Percentiles rank a stretch among this genome's conserved stretches.
phyloP scores from a whole-genome alignment of 2,329 filamentous ascomycete species.

The Clonostachys solani region DNA sequence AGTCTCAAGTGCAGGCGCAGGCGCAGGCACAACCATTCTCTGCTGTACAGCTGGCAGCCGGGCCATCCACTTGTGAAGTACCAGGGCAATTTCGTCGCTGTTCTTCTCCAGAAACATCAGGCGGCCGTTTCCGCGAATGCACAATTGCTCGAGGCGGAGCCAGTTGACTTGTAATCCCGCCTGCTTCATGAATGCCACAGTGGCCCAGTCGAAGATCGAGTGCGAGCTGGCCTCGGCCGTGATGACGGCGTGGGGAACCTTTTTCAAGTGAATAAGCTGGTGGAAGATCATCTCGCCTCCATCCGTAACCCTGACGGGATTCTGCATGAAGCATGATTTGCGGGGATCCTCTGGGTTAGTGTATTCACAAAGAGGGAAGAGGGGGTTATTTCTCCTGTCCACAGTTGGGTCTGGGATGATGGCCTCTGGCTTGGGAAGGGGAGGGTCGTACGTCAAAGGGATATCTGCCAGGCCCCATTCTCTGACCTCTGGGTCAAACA shows the following conservation, averaged over 20 bases:
- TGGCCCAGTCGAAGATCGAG: constrained; percentile 49
- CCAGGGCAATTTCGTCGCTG: constrained; percentile 33
- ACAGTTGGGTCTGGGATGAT: background rate
- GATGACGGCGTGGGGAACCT: constrained; percentile 42
- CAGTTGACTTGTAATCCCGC: constrained; percentile 39
- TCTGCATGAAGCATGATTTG: background rate
- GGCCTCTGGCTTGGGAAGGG: constrained; percentile 2
- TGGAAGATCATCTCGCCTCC: constrained; percentile 11
- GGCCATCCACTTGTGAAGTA: constrained; percentile 24
- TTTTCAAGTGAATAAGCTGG: constrained; percentile 40
- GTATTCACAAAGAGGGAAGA: background rate
- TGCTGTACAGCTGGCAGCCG: background rate
- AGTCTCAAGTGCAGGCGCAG: too few species aligned
- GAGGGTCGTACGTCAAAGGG: constrained; percentile 41
- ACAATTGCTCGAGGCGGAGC: constrained; percentile 34
- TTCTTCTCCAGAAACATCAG: constrained; percentile 51
- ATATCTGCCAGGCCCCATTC: constrained; percentile 42
- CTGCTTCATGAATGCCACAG: constrained; percentile 44
- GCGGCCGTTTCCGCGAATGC: constrained; percentile 50
- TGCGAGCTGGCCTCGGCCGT: constrained; percentile 52
- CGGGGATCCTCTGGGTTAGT: background rate
- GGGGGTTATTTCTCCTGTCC: background rate
- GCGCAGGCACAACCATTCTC: too few species aligned
- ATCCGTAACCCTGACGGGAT: background rate
- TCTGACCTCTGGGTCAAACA: constrained; percentile 18